Evolutionary conservation across 2,329 filamentous ascomycete genomes (phyloP), one percentile per base, ranked within the genome.

Genomic region (Geoglossum cookeanum): DNA sequence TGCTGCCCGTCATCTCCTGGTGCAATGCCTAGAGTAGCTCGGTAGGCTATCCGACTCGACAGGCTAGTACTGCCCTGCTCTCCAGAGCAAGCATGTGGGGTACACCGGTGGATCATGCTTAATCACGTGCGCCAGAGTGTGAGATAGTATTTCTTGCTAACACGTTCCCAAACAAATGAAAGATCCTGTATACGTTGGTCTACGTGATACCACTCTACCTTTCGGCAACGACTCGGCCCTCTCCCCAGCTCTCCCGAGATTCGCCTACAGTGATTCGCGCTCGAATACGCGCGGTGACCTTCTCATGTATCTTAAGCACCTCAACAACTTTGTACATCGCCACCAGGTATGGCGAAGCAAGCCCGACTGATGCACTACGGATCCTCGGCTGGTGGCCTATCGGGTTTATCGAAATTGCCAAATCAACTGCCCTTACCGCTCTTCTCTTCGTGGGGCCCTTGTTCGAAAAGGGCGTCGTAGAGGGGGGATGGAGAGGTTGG

Each of bases 121-220:
- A 22, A 53, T 37, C 49, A 53, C 49, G 49, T 53, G 49, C n/a
- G 22, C 7, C 17, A 37, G 30, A 8, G 37, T 13, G 15, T n/a
- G 39, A 35, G 30, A 4, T 52, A 17, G 33, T 55, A 22, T 22
- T 32, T 55, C 2, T 37, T 33, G 39, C 32, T 55, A 15, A 37
- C 39, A 30, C 1, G 39, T 15, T 29, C 22, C 51, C 39, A 30
- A 42, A 32, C 22, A 33, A 51, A 22, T 22, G 15, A 33, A 55
- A 86, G 87, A 72, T 90, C 60, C 70, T 83, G 60, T 94, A 94
- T 71, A 94, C 88, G n/a, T 69, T 89, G 63, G 72, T 88, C 72
- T 98, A 97, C 72, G 87, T 98, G 64, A 73, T 86, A 3, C 91
- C 92, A 29, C 88, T 97, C 70, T 96, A 98, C 74, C 75, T 91